Base-by-base conservation (phyloP, 2,329 filamentous ascomycete species). In the Penicillium sp. region DNA sequence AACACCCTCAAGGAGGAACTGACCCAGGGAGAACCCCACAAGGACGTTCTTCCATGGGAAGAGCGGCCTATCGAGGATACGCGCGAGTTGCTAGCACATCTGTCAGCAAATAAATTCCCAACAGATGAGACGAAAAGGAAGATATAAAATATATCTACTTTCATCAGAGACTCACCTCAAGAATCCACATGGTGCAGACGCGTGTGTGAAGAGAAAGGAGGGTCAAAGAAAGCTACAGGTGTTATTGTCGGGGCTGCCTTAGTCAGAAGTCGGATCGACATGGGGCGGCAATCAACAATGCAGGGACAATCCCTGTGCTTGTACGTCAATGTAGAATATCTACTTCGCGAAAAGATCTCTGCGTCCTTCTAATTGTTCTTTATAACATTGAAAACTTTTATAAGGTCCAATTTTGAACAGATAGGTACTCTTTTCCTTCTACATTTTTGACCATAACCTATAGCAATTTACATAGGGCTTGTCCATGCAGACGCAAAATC, bases 21-120 rank as follows among this genome's bases (percentile, higher is more conserved):
- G 91, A 58, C 89, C 91, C 67, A 97, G 74, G 27, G 92, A 96
- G 79, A 99, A 99, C 68, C 92, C 90, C 66, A 97, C 84, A 68
- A 99, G 92, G 67, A 99, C 86, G 73, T 86, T 89, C 85, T 97
- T 99, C 94, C 94, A 99, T 53, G 94, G 93, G 79, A 97, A 96
- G 70, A 90, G 81, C 55, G 93, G 92, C 70, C 90, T 86, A 80
- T 99, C 94, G 68, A 97, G 88, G 75, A 89, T 87, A 75, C 85
- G 85, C 71, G 91, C 90, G 65, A 97, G 86, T 80, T 84, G 80
- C 81, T 85, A 58, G n/a, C 22, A 51, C 25, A 47, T 54, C 42
- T 55, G 58, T 59, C 26, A 60, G 51, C 18, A 44, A 40, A 29
- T 12, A 11, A 23, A 22, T 27, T 27, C 25, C 25, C 8, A n/a